phyloP scores from a whole-genome alignment of 2,329 filamentous ascomycete species.

The Parastagonospora nodorum region DNA sequence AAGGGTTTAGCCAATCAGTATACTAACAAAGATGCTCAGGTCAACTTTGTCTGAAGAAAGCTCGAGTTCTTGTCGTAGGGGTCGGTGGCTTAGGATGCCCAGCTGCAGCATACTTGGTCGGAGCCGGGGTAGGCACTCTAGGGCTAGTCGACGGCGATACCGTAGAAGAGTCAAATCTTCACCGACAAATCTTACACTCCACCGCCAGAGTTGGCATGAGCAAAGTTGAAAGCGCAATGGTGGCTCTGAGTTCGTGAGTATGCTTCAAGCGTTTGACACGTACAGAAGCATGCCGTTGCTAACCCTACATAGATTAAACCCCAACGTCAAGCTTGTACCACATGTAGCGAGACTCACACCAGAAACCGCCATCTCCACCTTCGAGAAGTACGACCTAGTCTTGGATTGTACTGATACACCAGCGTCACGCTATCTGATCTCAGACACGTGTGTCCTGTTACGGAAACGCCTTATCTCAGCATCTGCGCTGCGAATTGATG shows the following conservation, averaged over 20 bases:
- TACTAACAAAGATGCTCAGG: constrained; percentile 55
- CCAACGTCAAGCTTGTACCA: constrained; percentile 66
- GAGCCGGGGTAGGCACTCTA: constrained; percentile 81
- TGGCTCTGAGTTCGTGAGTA: constrained; percentile 52
- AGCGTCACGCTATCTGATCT: constrained; percentile 88
- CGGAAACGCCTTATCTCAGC: constrained; percentile 83
- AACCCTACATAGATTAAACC: constrained; percentile 66
- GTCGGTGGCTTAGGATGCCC: constrained; percentile 91
- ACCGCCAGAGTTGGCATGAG: constrained; percentile 71
- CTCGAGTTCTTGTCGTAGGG: constrained; percentile 80
- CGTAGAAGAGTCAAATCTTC: constrained; percentile 89
- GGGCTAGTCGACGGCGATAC: constrained; percentile 86
- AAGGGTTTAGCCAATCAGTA: background rate
- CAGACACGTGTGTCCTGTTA: constrained; percentile 82
- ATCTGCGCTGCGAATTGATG: constrained; percentile 85
- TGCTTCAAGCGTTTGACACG: background rate
- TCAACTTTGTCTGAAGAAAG: constrained; percentile 72
- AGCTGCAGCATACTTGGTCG: constrained; percentile 88
- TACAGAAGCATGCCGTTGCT: constrained; percentile 4
- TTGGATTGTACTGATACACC: constrained; percentile 97
- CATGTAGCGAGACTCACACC: constrained; percentile 70
- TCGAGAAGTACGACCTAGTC: constrained; percentile 77
- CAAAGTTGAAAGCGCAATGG: constrained; percentile 76
- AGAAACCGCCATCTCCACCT: constrained; percentile 68
- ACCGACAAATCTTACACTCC: constrained; percentile 85